Evolutionary conservation across 768 basidiomycete genomes (phyloP), one percentile per base, ranked within the genome.

Genomic region (Suillus sp.): DNA sequence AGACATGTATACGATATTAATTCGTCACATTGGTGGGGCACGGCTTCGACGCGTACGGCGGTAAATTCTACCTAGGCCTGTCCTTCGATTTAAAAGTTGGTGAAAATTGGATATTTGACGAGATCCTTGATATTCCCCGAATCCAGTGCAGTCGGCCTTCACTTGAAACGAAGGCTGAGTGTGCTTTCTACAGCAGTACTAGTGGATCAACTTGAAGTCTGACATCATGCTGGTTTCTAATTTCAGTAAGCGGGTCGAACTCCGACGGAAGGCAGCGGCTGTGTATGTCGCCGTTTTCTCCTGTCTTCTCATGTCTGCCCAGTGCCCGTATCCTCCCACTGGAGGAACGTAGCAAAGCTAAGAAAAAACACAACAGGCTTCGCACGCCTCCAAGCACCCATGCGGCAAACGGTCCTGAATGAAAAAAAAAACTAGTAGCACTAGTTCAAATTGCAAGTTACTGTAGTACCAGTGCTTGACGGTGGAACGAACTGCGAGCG

Each of bases 281-380:
- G 47, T 48, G 47, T 25, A 25, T 14, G 13, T 25, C 22, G 16
- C 47, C 47, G 25, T 18, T 8, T 30, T 30, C 27, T 51, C 50
- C 27, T 51, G 50, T 51, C 48, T 51, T 51, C 50, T 30, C 50
- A 51, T 50, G 48, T 48, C 47, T 14, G 25, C 47, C n/a, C n/a
- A n/a, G n/a, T n/a, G n/a, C n/a, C 22, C 22, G 6, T 20, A 0
- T 42, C 5, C 40, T 40, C 20, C 42, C 20, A 16, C 16, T 45
- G 10, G 43, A 45, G 25, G 2, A 18, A 27, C 48, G 20, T 20
- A 11, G 18, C 50, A 32, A 30, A 18, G 18, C 27, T 30, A 30
- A 51, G 18, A 51, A 51, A n/a, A 51, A 51, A 30, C 18, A 30
- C 27, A 0, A 20, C 10, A 20, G 4, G 30, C 30, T 51, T 30